Evolutionary conservation across 2,329 filamentous ascomycete species (phyloP).

Genomic region (Fusarium miscanthi): DNA sequence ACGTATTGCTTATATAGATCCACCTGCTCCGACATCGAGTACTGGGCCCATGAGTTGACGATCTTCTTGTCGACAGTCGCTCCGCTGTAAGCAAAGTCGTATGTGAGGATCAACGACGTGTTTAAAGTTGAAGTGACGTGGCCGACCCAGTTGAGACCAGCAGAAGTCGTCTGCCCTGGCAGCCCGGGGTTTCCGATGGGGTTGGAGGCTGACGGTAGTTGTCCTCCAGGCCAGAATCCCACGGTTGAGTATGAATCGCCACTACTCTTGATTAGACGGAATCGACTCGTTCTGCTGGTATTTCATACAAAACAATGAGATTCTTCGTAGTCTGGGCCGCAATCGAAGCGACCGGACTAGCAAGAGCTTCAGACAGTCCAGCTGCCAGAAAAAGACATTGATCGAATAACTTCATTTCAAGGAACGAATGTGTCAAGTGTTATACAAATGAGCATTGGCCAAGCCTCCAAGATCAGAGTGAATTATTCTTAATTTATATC

Average conservation of each 20-base stretch:
- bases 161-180: conserved; percentile 34
- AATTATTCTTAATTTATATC: background rate
- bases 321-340: conserved; percentile 7
- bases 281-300: fast-evolving
- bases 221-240: conserved; percentile 31
- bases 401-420: background rate
- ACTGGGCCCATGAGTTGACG: conserved; percentile 32
- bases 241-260: conserved; percentile 38
- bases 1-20: conserved; percentile 33
- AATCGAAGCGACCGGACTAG: background rate
- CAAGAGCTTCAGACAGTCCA: background rate
- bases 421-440: background rate
- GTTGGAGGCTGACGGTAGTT: conserved; percentile 14
- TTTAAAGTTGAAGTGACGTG: conserved; percentile 30
- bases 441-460: fast-evolving
- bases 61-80: conserved; percentile 38
- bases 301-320: conserved; percentile 9
- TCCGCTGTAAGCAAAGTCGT: conserved; percentile 38
- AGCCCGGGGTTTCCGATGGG: conserved; percentile 33
- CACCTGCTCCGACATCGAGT: conserved; percentile 34
- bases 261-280: background rate
- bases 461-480: fast-evolving
- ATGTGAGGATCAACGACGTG: conserved; percentile 27
- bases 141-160: conserved; percentile 38
- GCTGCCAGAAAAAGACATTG: background rate